These are phyloP conservation scores for Akanthomyces uredinophilus DNA, from an alignment of 2,329 filamentous ascomycete genomes.

Conservation along the genomic window DNA sequence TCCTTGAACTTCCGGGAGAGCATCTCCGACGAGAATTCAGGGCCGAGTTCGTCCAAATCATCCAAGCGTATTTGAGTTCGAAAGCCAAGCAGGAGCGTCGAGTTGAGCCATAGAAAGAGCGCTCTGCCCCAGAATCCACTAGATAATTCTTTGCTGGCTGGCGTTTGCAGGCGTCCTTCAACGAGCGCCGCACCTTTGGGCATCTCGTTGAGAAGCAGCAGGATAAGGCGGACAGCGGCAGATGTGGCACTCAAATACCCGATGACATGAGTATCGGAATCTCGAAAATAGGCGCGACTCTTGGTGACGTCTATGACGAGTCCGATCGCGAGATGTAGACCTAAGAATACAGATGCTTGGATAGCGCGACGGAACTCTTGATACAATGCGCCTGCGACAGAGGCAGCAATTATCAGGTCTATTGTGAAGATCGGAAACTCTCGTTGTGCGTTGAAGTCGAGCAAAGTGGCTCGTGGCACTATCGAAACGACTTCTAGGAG, in stretches of 20 bases:
- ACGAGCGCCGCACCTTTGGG: neutral
- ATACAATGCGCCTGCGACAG: neutral
- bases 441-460: neutral
- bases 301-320: neutral
- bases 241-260: neutral
- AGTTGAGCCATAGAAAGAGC: slow-evolving; percentile 5
- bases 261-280: neutral
- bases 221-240: neutral
- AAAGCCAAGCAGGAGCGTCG: neutral
- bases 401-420: neutral
- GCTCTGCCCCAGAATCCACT: neutral
- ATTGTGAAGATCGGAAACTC: neutral
- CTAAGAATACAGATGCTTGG: neutral
- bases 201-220: neutral
- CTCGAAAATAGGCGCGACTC: neutral
- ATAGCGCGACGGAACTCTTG: neutral
- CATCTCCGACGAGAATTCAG: neutral
- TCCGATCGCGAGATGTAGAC: neutral
- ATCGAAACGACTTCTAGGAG: neutral
- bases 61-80: neutral
- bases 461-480: too few species aligned
- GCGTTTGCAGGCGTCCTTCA: neutral
- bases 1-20: neutral
- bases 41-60: neutral
- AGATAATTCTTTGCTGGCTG: neutral